A percentile compares a stretch with the other conserved stretches of the same genome.
Evolutionary conservation across 129 eudicot genomes (phyloP).

Genomic region (Tagetes patula): DNA sequence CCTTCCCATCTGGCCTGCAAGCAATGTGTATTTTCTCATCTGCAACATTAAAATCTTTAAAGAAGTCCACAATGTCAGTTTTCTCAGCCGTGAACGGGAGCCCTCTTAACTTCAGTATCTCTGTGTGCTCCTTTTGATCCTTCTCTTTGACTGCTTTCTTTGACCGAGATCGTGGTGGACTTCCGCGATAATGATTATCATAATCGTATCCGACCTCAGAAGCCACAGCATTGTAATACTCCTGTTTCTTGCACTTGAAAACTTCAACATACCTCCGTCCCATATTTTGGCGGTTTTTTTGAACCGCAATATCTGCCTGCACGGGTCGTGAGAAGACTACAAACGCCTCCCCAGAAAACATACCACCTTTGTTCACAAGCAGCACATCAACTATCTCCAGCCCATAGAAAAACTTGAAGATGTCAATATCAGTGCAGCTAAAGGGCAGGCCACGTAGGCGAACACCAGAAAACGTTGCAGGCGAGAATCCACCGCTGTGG

Average conservation of each 20-base stretch:
- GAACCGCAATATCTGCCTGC: conserved; percentile 76
- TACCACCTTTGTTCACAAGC: conserved; percentile 68
- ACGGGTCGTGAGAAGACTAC: conserved; percentile 72
- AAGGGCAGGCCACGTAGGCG: conserved; percentile 92
- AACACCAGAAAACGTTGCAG: conserved; percentile 72
- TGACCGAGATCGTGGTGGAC: conserved; percentile 57
- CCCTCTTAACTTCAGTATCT: conserved; percentile 79
- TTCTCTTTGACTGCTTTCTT: conserved; percentile 63
- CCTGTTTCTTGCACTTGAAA: conserved; percentile 89
- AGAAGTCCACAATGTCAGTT: conserved; percentile 62
- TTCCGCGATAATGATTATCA: conserved; percentile 32
- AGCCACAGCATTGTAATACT: conserved; percentile 85
- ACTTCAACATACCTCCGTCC: conserved; percentile 92
- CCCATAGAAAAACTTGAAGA: conserved; percentile 82
- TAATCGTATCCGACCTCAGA: conserved; percentile 74
- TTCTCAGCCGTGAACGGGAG: conserved; percentile 73
- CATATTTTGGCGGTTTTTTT: conserved; percentile 72
- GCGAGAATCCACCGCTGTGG: conserved; percentile 57
- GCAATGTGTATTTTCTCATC: conserved; percentile 37
- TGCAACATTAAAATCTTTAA: conserved; percentile 51
- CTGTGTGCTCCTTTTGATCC: conserved; percentile 72
- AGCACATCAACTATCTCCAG: conserved; percentile 85
- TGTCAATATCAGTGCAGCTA: conserved; percentile 72
- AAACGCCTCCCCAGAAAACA: conserved; percentile 85
- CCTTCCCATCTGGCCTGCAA: conserved; percentile 23